A percentile compares a stretch with the other conserved stretches of the same genome.
phyloP scores from a whole-genome alignment of 2,329 filamentous ascomycete species.

The Camptophora hylomeconis region DNA sequence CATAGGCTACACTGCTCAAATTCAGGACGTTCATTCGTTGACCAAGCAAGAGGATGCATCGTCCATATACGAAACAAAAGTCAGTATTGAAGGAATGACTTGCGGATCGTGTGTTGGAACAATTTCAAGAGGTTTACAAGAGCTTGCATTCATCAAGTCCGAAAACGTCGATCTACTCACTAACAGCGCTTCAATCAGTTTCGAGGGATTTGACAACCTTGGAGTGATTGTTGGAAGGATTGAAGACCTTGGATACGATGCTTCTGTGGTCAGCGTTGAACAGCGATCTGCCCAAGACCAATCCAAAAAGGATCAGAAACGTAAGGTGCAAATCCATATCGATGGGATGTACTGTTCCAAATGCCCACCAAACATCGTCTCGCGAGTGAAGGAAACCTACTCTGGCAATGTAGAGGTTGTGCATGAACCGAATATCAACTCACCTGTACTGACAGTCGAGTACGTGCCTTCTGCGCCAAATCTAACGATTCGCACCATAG shows the following conservation, averaged over 20 bases:
- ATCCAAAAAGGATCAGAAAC: constrained; percentile 15
- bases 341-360: constrained; percentile 64
- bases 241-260: constrained; percentile 54
- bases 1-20: constrained; percentile 33
- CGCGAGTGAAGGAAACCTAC: constrained; percentile 16
- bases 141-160: constrained; percentile 31
- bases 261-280: constrained; percentile 40
- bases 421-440: constrained; percentile 41
- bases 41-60: constrained; percentile 4
- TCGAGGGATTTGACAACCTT: constrained; percentile 34
- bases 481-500: constrained; percentile 65
- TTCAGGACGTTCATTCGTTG: constrained; percentile 23
- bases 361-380: constrained; percentile 41
- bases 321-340: constrained; percentile 52
- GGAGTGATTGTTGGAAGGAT: constrained; percentile 35
- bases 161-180: constrained; percentile 39
- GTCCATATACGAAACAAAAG: constrained; percentile 27
- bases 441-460: constrained; percentile 55
- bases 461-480: constrained; percentile 56
- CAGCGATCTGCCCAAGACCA: constrained; percentile 23
- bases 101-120: constrained; percentile 42
- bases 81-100: constrained; percentile 44
- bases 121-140: constrained; percentile 34
- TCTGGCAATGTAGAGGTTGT: constrained; percentile 37
- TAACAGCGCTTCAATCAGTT: constrained; percentile 36